Conservation (phyloP, 768 basidiomycete genomes). For the Phaffia australis region DNA sequence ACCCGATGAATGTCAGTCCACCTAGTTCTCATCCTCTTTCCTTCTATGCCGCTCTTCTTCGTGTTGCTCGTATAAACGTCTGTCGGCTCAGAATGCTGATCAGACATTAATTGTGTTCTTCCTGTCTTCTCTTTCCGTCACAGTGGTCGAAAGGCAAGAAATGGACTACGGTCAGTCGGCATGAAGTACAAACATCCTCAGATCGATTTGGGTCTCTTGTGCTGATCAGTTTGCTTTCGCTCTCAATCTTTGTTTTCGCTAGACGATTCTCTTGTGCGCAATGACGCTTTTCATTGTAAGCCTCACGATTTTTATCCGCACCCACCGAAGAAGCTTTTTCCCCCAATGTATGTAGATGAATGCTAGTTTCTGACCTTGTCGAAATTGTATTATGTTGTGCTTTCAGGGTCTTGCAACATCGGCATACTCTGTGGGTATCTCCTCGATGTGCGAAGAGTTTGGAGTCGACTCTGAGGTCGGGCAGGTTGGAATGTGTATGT, state of each 20-base stretch:
- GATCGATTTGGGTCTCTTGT: too few relatives aligned
- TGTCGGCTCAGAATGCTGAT: not conserved
- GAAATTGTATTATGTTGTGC: not conserved
- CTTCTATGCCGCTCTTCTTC: not conserved
- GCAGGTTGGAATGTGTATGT: constrained; percentile 20
- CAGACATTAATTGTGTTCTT: not conserved
- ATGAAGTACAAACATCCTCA: too few relatives aligned
- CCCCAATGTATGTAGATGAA: not conserved
- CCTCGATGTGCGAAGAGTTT: constrained; percentile 8
- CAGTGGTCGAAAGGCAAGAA: constrained; percentile 20
- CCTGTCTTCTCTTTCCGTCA: constrained; percentile 9
- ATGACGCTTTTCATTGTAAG: not conserved
- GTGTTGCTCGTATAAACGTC: too few relatives aligned
- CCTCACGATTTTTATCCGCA: too few relatives aligned
- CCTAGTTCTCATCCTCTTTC: not conserved
- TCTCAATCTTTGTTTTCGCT: too few relatives aligned
- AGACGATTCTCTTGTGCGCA: constrained; percentile 6
- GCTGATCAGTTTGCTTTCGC: too few relatives aligned
- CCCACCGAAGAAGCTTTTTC: not conserved
- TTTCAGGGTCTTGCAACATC: constrained; percentile 17
- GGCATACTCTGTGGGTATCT: constrained; percentile 23
- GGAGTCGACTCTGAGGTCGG: constrained; percentile 20
- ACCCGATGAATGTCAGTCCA: constrained; percentile 3
- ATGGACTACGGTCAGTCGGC: constrained; percentile 4
- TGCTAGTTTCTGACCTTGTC: not conserved